Evolutionary conservation across 2,329 filamentous ascomycete genomes (phyloP).

Genomic region (Furcasterigmium furcatum): DNA sequence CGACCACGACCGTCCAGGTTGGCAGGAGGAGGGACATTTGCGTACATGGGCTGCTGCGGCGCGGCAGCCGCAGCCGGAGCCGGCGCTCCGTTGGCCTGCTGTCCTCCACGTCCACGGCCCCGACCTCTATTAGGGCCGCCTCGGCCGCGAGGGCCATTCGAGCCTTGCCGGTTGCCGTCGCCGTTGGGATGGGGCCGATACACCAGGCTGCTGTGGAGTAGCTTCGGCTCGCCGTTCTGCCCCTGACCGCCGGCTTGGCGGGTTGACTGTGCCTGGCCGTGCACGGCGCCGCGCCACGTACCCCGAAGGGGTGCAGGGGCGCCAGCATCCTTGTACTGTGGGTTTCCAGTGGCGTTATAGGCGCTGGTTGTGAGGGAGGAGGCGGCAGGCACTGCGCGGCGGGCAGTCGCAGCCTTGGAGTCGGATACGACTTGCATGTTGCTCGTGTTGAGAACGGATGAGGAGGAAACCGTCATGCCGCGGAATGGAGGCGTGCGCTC

Average conservation of each 20-base stretch:
- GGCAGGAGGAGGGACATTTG: slow-evolving; percentile 58
- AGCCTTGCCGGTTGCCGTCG: slow-evolving; percentile 20
- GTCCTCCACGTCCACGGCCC: slow-evolving; percentile 5
- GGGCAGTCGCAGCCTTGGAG: slow-evolving; percentile 55
- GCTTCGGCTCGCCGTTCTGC: slow-evolving; percentile 27
- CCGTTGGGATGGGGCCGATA: slow-evolving; percentile 40
- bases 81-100: slow-evolving; percentile 10
- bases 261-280: slow-evolving; percentile 25
- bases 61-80: slow-evolving; percentile 14
- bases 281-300: slow-evolving; percentile 54
- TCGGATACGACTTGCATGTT: slow-evolving; percentile 76
- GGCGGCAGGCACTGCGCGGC: slow-evolving; percentile 41
- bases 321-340: slow-evolving; percentile 59
- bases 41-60: slow-evolving; percentile 32
- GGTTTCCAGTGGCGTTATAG: slow-evolving; percentile 54
- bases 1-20: slow-evolving; percentile 45
- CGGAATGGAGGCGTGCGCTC: slow-evolving; percentile 91
- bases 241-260: slow-evolving; percentile 28
- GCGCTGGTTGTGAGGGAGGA: slow-evolving; percentile 51
- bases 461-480: slow-evolving; percentile 83
- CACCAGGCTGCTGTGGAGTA: slow-evolving; percentile 50
- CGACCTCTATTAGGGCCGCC: slow-evolving; percentile 14
- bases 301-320: slow-evolving; percentile 53
- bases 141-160: slow-evolving; percentile 16
- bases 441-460: slow-evolving; percentile 85